These are phyloP conservation scores for Diaporthe nobilis DNA, from an alignment of 2,329 filamentous ascomycete species.

Conservation along the genomic window DNA sequence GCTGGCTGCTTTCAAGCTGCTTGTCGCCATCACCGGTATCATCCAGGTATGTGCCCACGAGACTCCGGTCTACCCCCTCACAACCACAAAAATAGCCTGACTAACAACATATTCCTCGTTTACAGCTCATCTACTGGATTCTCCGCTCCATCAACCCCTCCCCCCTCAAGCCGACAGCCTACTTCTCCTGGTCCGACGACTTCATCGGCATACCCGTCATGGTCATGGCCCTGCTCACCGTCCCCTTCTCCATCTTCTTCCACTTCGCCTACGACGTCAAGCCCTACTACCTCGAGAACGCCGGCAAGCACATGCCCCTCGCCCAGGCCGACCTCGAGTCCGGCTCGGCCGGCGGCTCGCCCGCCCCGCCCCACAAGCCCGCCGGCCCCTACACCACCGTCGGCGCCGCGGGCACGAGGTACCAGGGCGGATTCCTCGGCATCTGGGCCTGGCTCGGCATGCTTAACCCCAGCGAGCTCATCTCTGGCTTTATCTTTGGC, in stretches of 20 bases:
- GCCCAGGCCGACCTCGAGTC: constrained; percentile 27
- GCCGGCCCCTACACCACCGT: constrained; percentile 22
- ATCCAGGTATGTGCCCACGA: constrained; percentile 50
- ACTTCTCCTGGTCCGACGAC: constrained; percentile 47
- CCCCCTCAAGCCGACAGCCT: constrained; percentile 44
- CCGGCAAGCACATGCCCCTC: constrained; percentile 33
- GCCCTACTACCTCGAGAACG: constrained; percentile 45
- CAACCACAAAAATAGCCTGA: too few relatives aligned
- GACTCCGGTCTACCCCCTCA: too few relatives aligned
- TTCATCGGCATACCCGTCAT: constrained; percentile 48
- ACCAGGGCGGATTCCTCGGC: constrained; percentile 45
- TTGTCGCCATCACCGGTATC: constrained; percentile 50
- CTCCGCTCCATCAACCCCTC: constrained; percentile 42
- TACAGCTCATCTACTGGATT: constrained; percentile 49
- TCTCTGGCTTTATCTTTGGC: constrained; percentile 38
- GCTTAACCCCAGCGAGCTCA: constrained; percentile 45
- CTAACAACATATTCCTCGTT: too few relatives aligned
- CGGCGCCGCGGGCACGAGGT: constrained; percentile 41
- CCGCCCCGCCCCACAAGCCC: background rate
- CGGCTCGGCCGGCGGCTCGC: background rate
- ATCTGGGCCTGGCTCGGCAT: constrained; percentile 45
- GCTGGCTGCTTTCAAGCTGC: constrained; percentile 52
- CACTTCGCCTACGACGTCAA: constrained; percentile 47
- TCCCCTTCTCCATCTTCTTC: constrained; percentile 48
- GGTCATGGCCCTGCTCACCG: constrained; percentile 48